Conservation (phyloP, 768 basidiomycete genomes). For the Xerocomus potaroensis region DNA sequence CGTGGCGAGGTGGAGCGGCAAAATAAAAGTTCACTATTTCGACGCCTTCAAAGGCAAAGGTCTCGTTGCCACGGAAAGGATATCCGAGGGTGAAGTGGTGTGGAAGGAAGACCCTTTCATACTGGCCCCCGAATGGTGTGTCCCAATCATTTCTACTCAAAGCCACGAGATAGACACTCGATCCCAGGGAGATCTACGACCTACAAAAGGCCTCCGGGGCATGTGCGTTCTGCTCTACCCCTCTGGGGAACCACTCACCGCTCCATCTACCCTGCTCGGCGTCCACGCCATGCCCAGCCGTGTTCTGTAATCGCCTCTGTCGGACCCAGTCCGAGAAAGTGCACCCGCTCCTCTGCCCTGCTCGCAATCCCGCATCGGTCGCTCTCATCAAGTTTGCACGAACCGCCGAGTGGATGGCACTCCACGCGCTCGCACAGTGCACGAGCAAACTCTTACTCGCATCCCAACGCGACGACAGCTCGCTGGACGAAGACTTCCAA, state of each 20-base stretch:
- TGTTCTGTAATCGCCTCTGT: slow-evolving; percentile 82
- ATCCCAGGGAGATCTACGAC: slow-evolving; percentile 70
- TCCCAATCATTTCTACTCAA: slow-evolving; percentile 2
- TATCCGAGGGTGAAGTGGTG: slow-evolving; percentile 66
- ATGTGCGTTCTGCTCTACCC: slow-evolving; percentile 74
- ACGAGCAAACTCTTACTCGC: slow-evolving; percentile 61
- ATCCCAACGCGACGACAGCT: slow-evolving; percentile 40
- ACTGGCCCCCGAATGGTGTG: slow-evolving; percentile 77
- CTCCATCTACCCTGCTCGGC: slow-evolving; percentile 52
- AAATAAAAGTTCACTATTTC: slow-evolving; percentile 66
- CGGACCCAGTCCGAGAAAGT: slow-evolving; percentile 55
- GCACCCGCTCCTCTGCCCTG: slow-evolving; percentile 70
- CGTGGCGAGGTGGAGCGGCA: slow-evolving; percentile 55
- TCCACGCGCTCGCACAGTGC: slow-evolving; percentile 68
- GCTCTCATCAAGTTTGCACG: slow-evolving; percentile 59
- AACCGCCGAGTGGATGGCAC: slow-evolving; percentile 58
- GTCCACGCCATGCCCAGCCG: slow-evolving; percentile 48
- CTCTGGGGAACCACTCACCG: slow-evolving; percentile 40
- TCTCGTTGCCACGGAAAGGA: slow-evolving; percentile 63
- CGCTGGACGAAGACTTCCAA: slow-evolving; percentile 43
- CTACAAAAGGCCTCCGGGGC: slow-evolving; percentile 55
- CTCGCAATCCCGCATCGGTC: slow-evolving; percentile 65
- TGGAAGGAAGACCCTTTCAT: slow-evolving; percentile 87
- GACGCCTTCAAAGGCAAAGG: slow-evolving; percentile 76
- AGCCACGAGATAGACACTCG: slow-evolving; percentile 1